Conservation (phyloP, 2,329 filamentous ascomycete genomes). For the Clonostachys chloroleuca region DNA sequence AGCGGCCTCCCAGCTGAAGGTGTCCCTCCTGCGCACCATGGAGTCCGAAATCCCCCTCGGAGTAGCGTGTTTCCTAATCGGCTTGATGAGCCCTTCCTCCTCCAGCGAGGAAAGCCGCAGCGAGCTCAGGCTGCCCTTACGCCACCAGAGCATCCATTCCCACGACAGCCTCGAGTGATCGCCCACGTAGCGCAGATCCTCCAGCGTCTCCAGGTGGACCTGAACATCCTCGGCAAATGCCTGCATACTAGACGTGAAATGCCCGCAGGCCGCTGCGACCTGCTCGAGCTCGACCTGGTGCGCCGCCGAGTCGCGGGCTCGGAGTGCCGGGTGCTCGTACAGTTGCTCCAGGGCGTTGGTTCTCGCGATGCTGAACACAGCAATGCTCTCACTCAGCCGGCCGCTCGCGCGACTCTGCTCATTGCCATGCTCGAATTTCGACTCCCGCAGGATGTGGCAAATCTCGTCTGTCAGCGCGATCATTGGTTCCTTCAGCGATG, state of each 20-base stretch:
- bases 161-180: conserved; percentile 63
- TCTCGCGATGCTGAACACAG: conserved; percentile 73
- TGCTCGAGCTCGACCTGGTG: conserved; percentile 94
- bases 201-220: conserved; percentile 75
- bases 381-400: conserved; percentile 75
- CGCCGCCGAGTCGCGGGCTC: conserved; percentile 62
- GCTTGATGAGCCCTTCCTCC: conserved; percentile 44
- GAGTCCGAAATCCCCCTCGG: conserved; percentile 49
- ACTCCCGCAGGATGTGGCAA: conserved; percentile 80
- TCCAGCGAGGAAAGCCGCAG: conserved; percentile 41
- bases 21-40: conserved; percentile 47
- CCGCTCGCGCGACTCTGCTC: conserved; percentile 57
- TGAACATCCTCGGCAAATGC: conserved; percentile 90
- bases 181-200: conserved; percentile 73
- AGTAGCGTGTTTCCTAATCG: conserved; percentile 41
- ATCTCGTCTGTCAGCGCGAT: conserved; percentile 92
- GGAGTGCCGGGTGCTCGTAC: conserved; percentile 75
- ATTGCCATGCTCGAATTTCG: conserved; percentile 61
- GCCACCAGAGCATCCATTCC: conserved; percentile 86
- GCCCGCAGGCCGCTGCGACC: conserved; percentile 93
- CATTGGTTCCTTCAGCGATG: conserved; percentile 86
- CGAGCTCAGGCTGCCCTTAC: conserved; percentile 27
- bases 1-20: conserved; percentile 51
- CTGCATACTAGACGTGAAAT: conserved; percentile 89
- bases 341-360: conserved; percentile 72